Conservation (phyloP, 257 asterid species). For the Lavandula angustifolia region DNA sequence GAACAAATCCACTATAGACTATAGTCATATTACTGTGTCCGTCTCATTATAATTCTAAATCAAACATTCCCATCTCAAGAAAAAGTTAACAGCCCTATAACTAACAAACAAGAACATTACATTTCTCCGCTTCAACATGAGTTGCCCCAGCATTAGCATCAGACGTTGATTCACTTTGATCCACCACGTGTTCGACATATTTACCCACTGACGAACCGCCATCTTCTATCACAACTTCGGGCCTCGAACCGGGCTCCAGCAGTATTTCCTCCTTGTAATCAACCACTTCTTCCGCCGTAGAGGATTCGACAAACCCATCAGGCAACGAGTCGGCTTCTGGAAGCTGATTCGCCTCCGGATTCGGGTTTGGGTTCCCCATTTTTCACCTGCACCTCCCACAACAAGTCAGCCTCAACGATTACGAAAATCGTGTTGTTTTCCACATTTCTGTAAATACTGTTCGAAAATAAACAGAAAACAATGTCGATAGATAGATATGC, state of each 20-base stretch:
- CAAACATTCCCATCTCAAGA: slow-evolving; percentile 15
- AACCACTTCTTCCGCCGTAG: slow-evolving; percentile 42
- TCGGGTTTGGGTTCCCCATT: slow-evolving; percentile 58
- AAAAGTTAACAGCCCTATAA: slow-evolving; percentile 20
- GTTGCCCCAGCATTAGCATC: slow-evolving; percentile 26
- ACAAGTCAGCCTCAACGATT: slow-evolving; percentile 18
- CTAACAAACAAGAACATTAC: slow-evolving; percentile 27
- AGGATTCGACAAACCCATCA: slow-evolving; percentile 88
- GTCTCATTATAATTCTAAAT: slow-evolving; percentile 3
- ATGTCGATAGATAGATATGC: slow-evolving; percentile 12
- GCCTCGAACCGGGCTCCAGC: slow-evolving; percentile 49
- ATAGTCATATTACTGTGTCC: background rate
- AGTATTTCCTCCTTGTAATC: slow-evolving; percentile 78
- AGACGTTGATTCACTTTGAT: slow-evolving; percentile 31
- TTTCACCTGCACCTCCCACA: slow-evolving; percentile 41
- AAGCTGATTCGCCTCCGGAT: slow-evolving; percentile 65
- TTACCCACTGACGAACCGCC: slow-evolving; percentile 24
- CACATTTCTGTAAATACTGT: slow-evolving; percentile 2
- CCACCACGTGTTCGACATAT: slow-evolving; percentile 33
- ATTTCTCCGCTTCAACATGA: slow-evolving; percentile 39
- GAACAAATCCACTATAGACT: slow-evolving; percentile 12
- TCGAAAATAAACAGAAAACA: background rate
- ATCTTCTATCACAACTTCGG: slow-evolving; percentile 52
- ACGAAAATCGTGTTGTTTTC: background rate
- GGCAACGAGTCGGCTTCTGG: slow-evolving; percentile 91